Conservation (phyloP, 441 rosid species). For the Aleurites moluccanus region DNA sequence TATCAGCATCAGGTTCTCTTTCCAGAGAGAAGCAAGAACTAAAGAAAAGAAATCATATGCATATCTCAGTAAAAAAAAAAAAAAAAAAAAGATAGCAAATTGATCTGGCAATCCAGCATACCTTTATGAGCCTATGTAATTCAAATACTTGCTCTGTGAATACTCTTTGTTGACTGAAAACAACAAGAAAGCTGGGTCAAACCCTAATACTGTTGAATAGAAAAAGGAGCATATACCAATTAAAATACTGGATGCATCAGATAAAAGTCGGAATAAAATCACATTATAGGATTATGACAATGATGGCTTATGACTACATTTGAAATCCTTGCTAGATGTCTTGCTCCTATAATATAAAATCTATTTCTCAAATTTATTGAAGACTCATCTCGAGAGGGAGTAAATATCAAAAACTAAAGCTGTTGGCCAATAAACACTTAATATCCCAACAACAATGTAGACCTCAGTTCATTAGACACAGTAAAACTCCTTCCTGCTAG, state of each 20-base stretch:
- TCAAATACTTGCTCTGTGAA: constrained; percentile 80
- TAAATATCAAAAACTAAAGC: neutral
- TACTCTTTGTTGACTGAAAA: constrained; percentile 76
- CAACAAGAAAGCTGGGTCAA: constrained; percentile 38
- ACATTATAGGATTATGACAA: neutral
- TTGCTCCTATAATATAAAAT: neutral
- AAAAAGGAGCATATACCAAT: neutral
- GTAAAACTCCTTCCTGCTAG: neutral
- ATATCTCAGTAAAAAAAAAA: neutral
- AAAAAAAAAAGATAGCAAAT: neutral
- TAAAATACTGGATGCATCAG: neutral
- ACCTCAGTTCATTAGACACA: neutral
- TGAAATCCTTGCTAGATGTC: neutral
- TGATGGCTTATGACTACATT: neutral
- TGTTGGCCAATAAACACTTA: neutral
- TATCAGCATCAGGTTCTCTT: constrained; percentile 12
- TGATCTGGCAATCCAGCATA: constrained; percentile 29
- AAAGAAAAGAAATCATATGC: neutral
- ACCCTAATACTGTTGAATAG: neutral
- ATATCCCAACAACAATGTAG: neutral
- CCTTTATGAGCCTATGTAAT: constrained; percentile 83
- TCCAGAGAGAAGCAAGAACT: neutral
- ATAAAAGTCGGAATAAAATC: neutral
- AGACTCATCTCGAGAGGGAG: neutral
- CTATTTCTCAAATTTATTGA: neutral